Percentiles rank a stretch among this genome's conserved stretches.
phyloP scores from a whole-genome alignment of 495 filamentous ascomycete genomes.

The Podospora bellae-mahoneyi region DNA sequence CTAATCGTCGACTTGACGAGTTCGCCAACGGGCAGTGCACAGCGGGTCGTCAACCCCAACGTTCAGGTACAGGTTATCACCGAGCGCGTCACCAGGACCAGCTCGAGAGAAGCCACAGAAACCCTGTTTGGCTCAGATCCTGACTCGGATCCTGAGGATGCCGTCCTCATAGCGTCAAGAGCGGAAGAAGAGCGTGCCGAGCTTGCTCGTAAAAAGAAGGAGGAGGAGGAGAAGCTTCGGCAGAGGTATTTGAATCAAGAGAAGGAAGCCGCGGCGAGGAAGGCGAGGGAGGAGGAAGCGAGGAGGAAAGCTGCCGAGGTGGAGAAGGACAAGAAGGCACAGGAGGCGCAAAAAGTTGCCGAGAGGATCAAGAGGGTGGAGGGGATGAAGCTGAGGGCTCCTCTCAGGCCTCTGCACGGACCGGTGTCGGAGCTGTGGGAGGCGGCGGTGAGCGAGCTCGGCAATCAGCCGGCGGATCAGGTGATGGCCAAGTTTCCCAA shows the following conservation, averaged over 20 bases:
- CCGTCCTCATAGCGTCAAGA: slow-evolving; percentile 2
- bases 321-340: slow-evolving; percentile 17
- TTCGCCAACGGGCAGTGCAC: too few relatives aligned
- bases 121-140: too few relatives aligned
- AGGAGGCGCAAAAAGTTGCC: slow-evolving; percentile 5
- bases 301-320: slow-evolving; percentile 19
- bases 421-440: slow-evolving; percentile 35
- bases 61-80: too few relatives aligned
- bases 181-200: slow-evolving; percentile 18
- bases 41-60: too few relatives aligned
- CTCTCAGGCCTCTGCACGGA: slow-evolving; percentile 27
- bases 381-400: not conserved
- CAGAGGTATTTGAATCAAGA: not conserved
- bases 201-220: slow-evolving; percentile 8
- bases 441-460: slow-evolving; percentile 19
- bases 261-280: slow-evolving; percentile 20
- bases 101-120: too few relatives aligned
- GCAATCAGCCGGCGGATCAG: not conserved
- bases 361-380: too few relatives aligned
- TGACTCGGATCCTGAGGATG: too few relatives aligned
- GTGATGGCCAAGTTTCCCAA: too few relatives aligned
- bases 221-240: slow-evolving; percentile 12
- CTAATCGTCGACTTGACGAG: not conserved
- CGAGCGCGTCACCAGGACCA: too few relatives aligned
- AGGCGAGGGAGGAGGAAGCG: slow-evolving; percentile 7